Evolutionary conservation across 169 alveolate species (phyloP), one percentile per base, ranked within the genome.

Genomic region (Blepharisma undulans): DNA sequence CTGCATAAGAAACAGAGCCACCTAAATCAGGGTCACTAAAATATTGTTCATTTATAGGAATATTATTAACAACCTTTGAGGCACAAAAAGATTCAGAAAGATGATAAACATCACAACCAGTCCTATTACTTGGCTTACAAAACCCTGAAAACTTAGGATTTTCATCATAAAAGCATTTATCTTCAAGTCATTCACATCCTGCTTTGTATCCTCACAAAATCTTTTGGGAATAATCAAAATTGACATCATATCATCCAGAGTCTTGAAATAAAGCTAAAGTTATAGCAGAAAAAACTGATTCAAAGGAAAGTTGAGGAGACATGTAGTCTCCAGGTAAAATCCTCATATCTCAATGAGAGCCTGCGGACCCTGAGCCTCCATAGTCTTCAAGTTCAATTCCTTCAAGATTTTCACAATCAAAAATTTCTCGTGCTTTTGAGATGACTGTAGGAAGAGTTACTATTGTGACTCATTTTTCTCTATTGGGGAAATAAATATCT

Each of bases 251-350:
- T 71, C 89, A 89, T 0, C 95, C 95, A 34, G 92, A 77, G 84
- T 92, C 95, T 87, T 92, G 93, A 74, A 92, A 87, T 80, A 92
- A 60, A 12, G 95, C 95, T 59, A 92, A 81, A 27, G 95, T 86
- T 29, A 92, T 90, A 78, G 88, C 92, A 21, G 93, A 81, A 66
- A 88, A 87, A 21, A 92, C 92, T 74, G 76, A 81, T 22, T 92
- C 94, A 59, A 76, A 88, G 6, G 87, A 71, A 61, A 72, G 66
- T 61, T 86, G 48, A 30, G 79, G 12, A 19, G 91, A 81, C 93
- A 92, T 92, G 84, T 74, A 88, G 22, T 92, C 94, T 22, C 91
- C 90, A 59, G 84, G 36, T 61, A 92, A 33, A 14, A 87, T n/a
- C 59, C 87, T 92, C 85, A 87, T 66, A n/a, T 76, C 89, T 90